A percentile compares a stretch with the other conserved stretches of the same genome.
Conservation (phyloP, 2,329 filamentous ascomycete species). For the Davidsoniella eucalypti region DNA sequence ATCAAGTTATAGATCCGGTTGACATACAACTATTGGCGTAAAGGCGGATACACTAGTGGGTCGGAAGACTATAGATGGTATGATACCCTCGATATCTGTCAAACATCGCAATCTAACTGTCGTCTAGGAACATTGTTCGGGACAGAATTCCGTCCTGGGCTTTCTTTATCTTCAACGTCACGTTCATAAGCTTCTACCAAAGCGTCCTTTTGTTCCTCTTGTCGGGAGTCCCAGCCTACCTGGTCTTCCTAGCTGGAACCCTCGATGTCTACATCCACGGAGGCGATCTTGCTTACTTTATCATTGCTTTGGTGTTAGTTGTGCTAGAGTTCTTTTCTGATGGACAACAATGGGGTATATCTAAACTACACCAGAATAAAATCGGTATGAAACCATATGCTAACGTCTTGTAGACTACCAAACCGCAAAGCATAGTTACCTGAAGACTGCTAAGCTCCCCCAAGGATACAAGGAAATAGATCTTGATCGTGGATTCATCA, state of each 20-base stretch:
- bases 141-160: slow-evolving; percentile 41
- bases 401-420: slow-evolving; percentile 47
- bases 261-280: slow-evolving; percentile 34
- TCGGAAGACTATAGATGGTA: slow-evolving; percentile 89
- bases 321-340: slow-evolving; percentile 67
- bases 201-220: slow-evolving; percentile 66
- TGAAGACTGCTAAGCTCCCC: slow-evolving; percentile 54
- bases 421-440: slow-evolving; percentile 60
- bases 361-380: slow-evolving; percentile 2
- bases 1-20: slow-evolving; percentile 45
- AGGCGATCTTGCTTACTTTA: slow-evolving; percentile 32
- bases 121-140: slow-evolving; percentile 50
- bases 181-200: slow-evolving; percentile 79
- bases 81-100: slow-evolving; percentile 1
- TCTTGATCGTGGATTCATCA: slow-evolving; percentile 77
- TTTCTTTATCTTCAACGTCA: slow-evolving; percentile 73
- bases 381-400: slow-evolving; percentile 3
- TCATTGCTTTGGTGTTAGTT: slow-evolving; percentile 32
- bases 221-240: slow-evolving; percentile 61
- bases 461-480: slow-evolving; percentile 50
- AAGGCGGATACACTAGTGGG: slow-evolving; percentile 75
- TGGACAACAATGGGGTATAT: slow-evolving; percentile 74
- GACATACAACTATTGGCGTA: slow-evolving; percentile 95
- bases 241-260: slow-evolving; percentile 57
- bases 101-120: slow-evolving; percentile 14